These are phyloP conservation scores for Cryptococcus floricola DNA, from an alignment of 1,284 basidiomycete genomes.

Conservation along the genomic window DNA sequence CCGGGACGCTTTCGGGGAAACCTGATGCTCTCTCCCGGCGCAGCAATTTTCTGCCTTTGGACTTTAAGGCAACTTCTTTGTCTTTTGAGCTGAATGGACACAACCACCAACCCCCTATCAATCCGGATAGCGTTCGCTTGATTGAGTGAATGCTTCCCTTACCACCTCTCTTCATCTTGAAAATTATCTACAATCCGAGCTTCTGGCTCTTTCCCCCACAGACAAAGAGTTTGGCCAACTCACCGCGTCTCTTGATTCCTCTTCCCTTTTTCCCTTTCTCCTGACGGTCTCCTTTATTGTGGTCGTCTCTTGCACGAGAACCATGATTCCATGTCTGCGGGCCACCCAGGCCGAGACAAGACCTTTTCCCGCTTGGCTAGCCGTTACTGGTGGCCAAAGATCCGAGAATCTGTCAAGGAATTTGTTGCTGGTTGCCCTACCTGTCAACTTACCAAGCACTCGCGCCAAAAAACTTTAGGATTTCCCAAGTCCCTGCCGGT, in stretches of 20 bases:
- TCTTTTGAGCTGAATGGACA: background rate
- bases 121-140: background rate
- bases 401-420: conserved; percentile 15
- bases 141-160: no score
- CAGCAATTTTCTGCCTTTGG: conserved; percentile 30
- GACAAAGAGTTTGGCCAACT: no score
- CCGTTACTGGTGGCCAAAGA: conserved; percentile 24
- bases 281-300: no score
- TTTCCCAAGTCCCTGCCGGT: conserved; percentile 46
- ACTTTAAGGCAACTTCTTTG: background rate
- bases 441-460: conserved; percentile 49
- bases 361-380: conserved; percentile 33
- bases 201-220: no score
- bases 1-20: conserved; percentile 41
- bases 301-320: conserved; percentile 5
- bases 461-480: conserved; percentile 36
- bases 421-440: conserved; percentile 44
- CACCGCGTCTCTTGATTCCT: no score
- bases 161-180: no score
- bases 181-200: no score
- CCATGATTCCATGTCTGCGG: conserved; percentile 22
- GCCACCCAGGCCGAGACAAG: conserved; percentile 51
- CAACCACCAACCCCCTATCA: background rate
- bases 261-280: no score
- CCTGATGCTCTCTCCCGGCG: conserved; percentile 50